phyloP scores from a whole-genome alignment of 2,329 filamentous ascomycete genomes.

The Neonectria sp. region DNA sequence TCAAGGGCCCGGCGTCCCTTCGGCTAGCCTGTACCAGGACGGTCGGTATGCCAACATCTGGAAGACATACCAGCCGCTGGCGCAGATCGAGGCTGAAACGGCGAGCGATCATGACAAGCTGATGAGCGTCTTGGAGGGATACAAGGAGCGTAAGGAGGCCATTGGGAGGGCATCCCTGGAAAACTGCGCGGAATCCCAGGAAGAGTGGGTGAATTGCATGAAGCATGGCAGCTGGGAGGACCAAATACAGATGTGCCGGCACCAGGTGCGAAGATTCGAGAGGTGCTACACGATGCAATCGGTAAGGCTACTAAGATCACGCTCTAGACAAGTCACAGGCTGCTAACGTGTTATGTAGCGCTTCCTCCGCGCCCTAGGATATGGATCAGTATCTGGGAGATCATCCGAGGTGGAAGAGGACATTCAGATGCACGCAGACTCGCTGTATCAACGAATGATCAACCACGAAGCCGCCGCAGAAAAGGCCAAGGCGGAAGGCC shows the following conservation, averaged over 20 bases:
- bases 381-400: conserved; percentile 78
- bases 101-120: conserved; percentile 87
- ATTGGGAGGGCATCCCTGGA: conserved; percentile 89
- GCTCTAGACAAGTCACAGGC: neutral
- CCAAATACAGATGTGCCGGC: conserved; percentile 84
- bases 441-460: conserved; percentile 89
- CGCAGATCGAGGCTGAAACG: conserved; percentile 76
- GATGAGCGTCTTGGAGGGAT: conserved; percentile 83
- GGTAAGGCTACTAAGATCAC: conserved; percentile 60
- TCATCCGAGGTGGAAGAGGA: conserved; percentile 81
- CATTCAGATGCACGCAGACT: conserved; percentile 96
- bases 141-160: conserved; percentile 84
- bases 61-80: conserved; percentile 88
- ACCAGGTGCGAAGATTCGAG: conserved; percentile 84
- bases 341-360: conserved; percentile 66
- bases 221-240: conserved; percentile 77
- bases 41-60: conserved; percentile 87
- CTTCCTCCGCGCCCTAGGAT: conserved; percentile 92
- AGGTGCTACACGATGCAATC: conserved; percentile 92
- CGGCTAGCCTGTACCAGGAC: conserved; percentile 69
- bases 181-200: conserved; percentile 92
- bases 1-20: conserved; percentile 57
- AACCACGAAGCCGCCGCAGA: conserved; percentile 84
- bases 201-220: conserved; percentile 88
- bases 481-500: conserved; percentile 74